Base-by-base conservation (phyloP, 106 monocot species). In the Cymbidium sinense region DNA sequence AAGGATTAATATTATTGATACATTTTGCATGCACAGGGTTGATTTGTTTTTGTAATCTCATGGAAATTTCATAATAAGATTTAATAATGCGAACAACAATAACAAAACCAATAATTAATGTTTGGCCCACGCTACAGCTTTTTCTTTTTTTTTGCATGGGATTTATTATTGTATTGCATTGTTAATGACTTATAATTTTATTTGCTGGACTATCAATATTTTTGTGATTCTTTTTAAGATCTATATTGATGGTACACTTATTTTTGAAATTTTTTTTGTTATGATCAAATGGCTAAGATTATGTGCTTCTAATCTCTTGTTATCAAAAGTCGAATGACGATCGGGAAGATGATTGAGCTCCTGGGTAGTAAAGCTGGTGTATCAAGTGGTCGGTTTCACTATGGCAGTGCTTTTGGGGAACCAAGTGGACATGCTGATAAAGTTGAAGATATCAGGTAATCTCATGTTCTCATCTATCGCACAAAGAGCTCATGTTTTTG, bases 291-390 rank as follows among this genome's bases (percentile, higher is more conserved):
- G 20, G 39, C 21, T 71, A 5, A 71, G 37, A 71, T 39, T 71
- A 61, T 61, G 23, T 10, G 25, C 13, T 37, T 21, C 39, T 19
- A 21, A 71, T 71, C 39, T n/a, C 71, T 35, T 39, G 31, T 67
- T 70, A 34, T 71, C 7, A 34, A 18, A 41, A 98, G 99, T 82
- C 99, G 99, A 64, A 99, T 99, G 99, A 99, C 99, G 34, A 89
- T 99, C 44, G 99, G 99, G 34, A 99, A 99, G 87, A 95, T 99
- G 99, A 95, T 99, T 78, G 99, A 99, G 78, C 88, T 99, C 61
- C 86, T 99, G 83, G 99, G 99, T 79, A 86, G 99, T 31, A 99
- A 99, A 84, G 99, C 99, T 76, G 99, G 94, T 7, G 94, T 95
- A 55, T 92, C 87, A 75, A 84, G 79, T 79, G 99, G 99, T 71